A percentile compares a stretch with the other conserved stretches of the same genome.
Conservation (phyloP, 495 filamentous ascomycete genomes). For the Aspergillus indologenus region DNA sequence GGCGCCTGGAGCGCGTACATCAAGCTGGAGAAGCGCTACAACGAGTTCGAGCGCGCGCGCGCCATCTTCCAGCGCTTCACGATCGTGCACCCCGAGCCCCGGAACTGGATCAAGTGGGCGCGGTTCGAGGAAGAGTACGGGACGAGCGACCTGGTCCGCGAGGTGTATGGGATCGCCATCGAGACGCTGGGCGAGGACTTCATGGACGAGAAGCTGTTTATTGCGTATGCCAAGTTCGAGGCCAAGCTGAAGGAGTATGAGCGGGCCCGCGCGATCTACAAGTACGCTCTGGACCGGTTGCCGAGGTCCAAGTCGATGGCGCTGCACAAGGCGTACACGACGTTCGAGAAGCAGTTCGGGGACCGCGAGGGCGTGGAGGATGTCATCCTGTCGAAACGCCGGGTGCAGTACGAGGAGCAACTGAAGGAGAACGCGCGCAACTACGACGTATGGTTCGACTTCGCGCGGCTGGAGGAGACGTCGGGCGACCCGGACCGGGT, state of each 20-base stretch:
- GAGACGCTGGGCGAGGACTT: constrained; percentile 93
- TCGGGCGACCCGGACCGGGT: constrained; percentile 76
- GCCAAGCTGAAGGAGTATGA: constrained; percentile 93
- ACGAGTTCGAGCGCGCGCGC: constrained; percentile 80
- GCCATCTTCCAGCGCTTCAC: constrained; percentile 89
- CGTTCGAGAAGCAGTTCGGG: constrained; percentile 97
- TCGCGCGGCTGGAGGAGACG: constrained; percentile 83
- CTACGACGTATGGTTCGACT: constrained; percentile 97
- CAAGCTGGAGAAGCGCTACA: constrained; percentile 93
- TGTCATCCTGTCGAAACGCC: constrained; percentile 87
- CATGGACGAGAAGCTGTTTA: constrained; percentile 93
- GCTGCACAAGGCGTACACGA: constrained; percentile 90
- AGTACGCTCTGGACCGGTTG: constrained; percentile 89
- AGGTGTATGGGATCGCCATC: constrained; percentile 86
- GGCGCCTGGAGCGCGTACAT: constrained; percentile 94
- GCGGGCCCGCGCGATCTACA: constrained; percentile 93
- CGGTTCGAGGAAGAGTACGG: constrained; percentile 95
- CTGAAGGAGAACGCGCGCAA: constrained; percentile 89
- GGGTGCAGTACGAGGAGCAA: constrained; percentile 92
- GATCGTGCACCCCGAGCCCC: constrained; percentile 88
- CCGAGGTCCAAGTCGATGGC: constrained; percentile 79
- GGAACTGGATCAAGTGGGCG: constrained; percentile 99
- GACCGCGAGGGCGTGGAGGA: constrained; percentile 93
- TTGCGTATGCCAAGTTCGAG: constrained; percentile 89
- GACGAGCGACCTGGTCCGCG: constrained; percentile 83